phyloP scores from a whole-genome alignment of 768 basidiomycete genomes.

The Suillus alpinus region DNA sequence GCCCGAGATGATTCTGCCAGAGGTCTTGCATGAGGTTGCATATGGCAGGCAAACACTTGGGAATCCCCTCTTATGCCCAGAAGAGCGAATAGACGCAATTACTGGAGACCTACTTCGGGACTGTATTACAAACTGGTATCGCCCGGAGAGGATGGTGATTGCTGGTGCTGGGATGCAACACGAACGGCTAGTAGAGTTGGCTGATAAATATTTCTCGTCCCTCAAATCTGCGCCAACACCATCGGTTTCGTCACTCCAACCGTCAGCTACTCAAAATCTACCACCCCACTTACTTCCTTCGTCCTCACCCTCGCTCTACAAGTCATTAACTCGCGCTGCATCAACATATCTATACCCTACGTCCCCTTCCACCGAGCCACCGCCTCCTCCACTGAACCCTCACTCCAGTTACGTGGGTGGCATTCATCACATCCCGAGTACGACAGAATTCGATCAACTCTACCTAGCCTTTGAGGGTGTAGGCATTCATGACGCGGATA shows the following conservation, averaged over 20 bases:
- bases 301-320: conserved; percentile 52
- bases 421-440: conserved; percentile 62
- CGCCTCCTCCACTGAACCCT: conserved; percentile 14
- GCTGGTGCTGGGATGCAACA: conserved; percentile 93
- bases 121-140: conserved; percentile 80
- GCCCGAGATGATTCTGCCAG: conserved; percentile 92
- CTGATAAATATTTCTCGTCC: conserved; percentile 80
- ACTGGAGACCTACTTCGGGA: conserved; percentile 57
- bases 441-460: conserved; percentile 84
- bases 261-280: conserved; percentile 32
- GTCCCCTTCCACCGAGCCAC: conserved; percentile 14
- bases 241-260: conserved; percentile 21
- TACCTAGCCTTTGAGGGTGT: conserved; percentile 92
- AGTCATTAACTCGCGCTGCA: conserved; percentile 73
- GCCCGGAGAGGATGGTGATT: conserved; percentile 92
- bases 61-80: conserved; percentile 87
- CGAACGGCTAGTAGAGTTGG: conserved; percentile 81
- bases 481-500: conserved; percentile 86
- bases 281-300: conserved; percentile 60
- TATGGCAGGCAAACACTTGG: conserved; percentile 77
- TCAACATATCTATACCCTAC: conserved; percentile 64
- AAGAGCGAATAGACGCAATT: conserved; percentile 72
- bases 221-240: conserved; percentile 40
- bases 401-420: conserved; percentile 82
- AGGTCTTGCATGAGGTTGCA: conserved; percentile 84